Conservation (phyloP, 2,329 filamentous ascomycete species). For the Aspergillus tanneri region DNA sequence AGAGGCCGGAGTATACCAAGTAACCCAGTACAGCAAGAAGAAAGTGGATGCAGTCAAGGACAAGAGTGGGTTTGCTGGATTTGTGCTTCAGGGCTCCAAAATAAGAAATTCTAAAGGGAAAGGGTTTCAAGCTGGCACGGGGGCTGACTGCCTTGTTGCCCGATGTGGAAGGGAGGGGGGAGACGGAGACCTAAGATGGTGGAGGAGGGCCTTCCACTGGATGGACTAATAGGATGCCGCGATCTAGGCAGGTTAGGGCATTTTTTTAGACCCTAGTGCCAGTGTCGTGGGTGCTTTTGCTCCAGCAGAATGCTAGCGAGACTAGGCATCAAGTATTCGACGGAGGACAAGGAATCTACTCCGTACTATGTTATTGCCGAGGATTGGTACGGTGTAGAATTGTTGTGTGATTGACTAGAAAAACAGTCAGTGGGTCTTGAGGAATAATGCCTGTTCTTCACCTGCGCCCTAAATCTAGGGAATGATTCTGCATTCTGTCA, state of each 20-base stretch:
- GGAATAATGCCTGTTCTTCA: neutral
- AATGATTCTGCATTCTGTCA: neutral
- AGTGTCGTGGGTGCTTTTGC: neutral
- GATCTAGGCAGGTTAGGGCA: constrained; percentile 9
- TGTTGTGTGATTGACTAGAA: constrained; percentile 1
- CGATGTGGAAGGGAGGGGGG: constrained; percentile 11
- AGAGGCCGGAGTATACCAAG: neutral
- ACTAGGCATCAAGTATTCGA: too few species aligned
- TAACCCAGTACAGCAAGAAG: constrained; percentile 4
- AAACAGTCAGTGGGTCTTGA: neutral
- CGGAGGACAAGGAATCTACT: neutral
- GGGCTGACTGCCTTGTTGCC: constrained; percentile 6
- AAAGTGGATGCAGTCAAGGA: neutral
- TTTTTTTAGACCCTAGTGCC: neutral
- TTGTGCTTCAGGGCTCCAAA: constrained; percentile 17
- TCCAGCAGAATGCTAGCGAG: too few species aligned
- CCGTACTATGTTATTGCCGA: neutral
- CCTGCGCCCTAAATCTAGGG: neutral
- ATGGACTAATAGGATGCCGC: constrained; percentile 17
- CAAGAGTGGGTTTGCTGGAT: neutral
- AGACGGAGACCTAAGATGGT: neutral
- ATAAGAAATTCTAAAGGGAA: constrained; percentile 10
- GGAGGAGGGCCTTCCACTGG: constrained; percentile 2
- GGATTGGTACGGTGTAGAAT: neutral
- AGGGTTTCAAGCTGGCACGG: constrained; percentile 9